Evolutionary conservation across 116 monocot species (phyloP).

Genomic region (Papilionanthe hybrid): DNA sequence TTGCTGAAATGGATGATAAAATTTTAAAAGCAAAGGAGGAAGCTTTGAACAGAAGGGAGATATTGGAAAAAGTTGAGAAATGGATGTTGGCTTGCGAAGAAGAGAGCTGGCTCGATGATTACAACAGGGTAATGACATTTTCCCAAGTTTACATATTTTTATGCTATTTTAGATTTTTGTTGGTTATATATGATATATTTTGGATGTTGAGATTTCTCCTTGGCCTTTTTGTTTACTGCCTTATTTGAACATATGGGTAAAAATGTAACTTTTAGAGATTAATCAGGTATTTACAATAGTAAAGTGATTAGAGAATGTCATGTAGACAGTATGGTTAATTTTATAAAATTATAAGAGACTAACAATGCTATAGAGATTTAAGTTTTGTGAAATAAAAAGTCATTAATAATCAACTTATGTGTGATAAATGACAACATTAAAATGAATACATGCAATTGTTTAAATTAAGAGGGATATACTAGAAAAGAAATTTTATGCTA

Average conservation of each 20-base stretch:
- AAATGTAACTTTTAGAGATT: not conserved
- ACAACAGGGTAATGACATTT: conserved; percentile 41
- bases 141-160: not conserved
- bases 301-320: not conserved
- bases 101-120: conserved; percentile 81
- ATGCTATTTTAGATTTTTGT: not conserved
- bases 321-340: not conserved
- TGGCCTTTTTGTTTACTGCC: not conserved
- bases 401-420: not conserved
- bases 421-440: not conserved
- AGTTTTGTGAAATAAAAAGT: not conserved
- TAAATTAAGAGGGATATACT: not conserved
- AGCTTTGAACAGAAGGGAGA: conserved; percentile 60
- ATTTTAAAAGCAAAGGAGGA: conserved; percentile 64
- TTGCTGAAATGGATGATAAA: conserved; percentile 53
- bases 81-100: conserved; percentile 81
- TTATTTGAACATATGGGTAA: not conserved
- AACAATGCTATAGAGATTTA: not conserved
- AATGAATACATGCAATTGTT: not conserved
- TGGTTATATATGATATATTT: not conserved
- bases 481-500: not conserved
- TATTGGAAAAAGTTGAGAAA: conserved; percentile 67
- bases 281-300: not conserved
- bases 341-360: not conserved
- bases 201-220: not conserved